Evolutionary conservation across 805 yeast species (phyloP), one percentile per base, ranked within the genome.

Genomic region (Metschnikowia colocasiae): DNA sequence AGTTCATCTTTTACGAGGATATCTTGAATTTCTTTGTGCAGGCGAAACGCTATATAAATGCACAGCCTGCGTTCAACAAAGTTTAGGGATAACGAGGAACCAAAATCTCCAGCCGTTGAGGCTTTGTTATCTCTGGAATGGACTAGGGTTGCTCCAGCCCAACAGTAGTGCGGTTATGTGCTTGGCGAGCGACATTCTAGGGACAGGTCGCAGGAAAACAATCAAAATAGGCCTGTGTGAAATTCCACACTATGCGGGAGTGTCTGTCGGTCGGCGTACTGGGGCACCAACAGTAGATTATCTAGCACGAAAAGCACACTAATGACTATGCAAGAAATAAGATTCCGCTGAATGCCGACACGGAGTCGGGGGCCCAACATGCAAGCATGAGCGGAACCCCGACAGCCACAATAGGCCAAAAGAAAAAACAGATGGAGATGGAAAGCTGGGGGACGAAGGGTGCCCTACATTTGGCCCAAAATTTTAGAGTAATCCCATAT

Each of bases 1-100:
- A 67, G 52, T 67, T 64, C 49, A 47, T 69, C 13, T 69, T 69
- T 49, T 57, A 53, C 29, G 59, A 58, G 42, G 65, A 61, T 37
- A 60, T 68, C 15, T 46, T 69, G 8, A 69, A 69, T 49, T 42
- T 58, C 31, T 67, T 58, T 50, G 69, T 66, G 7, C 41, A 26
- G 38, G 47, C 43, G 1, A 45, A 37, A 10, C 46, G 33, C n/a
- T 50, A 26, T 13, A 50, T 37, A 6, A 47, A 42, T 29, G 50
- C 34, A 20, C 34, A 27, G 4, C 42, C 42, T 16, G 42, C 16
- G 32, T 39, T 39, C 26, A 39, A 19, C 19, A 30, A 39, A 30
- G n/a, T 19, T 16, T 13, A 29, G 20, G 18, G 13, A 26, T 18
- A 2, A 16, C 15, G 6, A 18, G 3, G 9, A 3, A 30, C 26